Base-by-base conservation (phyloP, 106 monocot genomes). In the Amphibolis antarctica region DNA sequence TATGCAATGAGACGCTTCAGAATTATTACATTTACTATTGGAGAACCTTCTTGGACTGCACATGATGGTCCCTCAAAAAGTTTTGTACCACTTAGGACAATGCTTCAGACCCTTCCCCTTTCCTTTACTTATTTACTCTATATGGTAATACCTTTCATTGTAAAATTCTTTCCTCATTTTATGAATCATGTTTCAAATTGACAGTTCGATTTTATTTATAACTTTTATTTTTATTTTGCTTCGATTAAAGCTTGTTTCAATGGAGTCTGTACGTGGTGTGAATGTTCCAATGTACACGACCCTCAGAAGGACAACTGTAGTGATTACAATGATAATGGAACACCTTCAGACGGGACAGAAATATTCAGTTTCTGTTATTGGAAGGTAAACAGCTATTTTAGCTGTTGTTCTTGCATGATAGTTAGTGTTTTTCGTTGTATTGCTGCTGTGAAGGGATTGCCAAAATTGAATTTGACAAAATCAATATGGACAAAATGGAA, bases 231-330 rank as follows among this genome's bases (percentile, higher is more conserved):
- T 69, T 24, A 63, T 20, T 60, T 49, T 72, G 0, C 55, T 65
- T 36, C 43, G 43, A 22, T 55, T 17, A 77, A 70, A 98, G 98
- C 69, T 98, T 65, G 91, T 84, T 65, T 82, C 87, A 26, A 98
- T 98, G 98, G 98, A 98, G 51, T 85, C 98, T 71, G 78, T 98
- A 22, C 98, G 98, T 68, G 98, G 98, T 62, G 98, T 98, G 13
- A 98, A 98, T 75, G 98, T 98, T 69, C 98, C 98, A 20, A 98
- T 98, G 98, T 98, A 98, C 60, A 98, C 98, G 26, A 90, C 91
- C 18, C 82, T 98, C 17, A 91, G 98, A 62, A 80, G 98, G 58
- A 98, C 98, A 63, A 98, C 98, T 68, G 98, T 98, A 18, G 78
- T 98, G n/a, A 81, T 91, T 65, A 91, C 98, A 44, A 91, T 98